Conservation (phyloP, 768 basidiomycete genomes). For the Phaeotremella fagi region DNA sequence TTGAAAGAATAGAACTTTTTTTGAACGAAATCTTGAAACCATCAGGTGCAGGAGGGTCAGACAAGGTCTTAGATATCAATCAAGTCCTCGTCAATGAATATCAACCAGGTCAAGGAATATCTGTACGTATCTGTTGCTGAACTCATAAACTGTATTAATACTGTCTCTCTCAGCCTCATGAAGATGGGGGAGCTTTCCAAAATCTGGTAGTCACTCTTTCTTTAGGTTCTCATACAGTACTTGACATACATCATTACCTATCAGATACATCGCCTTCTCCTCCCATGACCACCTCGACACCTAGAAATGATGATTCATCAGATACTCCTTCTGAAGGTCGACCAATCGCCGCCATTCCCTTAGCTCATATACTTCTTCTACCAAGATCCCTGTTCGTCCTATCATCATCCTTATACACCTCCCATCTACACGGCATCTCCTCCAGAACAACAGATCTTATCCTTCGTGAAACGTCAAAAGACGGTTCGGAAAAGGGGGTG, state of each 20-base stretch:
- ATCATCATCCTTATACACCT: slow-evolving; percentile 61
- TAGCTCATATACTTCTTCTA: slow-evolving; percentile 72
- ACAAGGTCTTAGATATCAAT: slow-evolving; percentile 58
- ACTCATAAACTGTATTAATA: no score
- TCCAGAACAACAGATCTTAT: slow-evolving; percentile 54
- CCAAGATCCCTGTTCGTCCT: slow-evolving; percentile 81
- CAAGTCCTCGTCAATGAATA: slow-evolving; percentile 93
- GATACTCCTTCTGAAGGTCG: slow-evolving; percentile 39
- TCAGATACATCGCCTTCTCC: slow-evolving; percentile 30
- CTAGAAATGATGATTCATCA: slow-evolving; percentile 4
- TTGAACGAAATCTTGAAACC: slow-evolving; percentile 65
- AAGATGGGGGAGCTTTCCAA: slow-evolving; percentile 83
- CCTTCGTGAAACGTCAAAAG: not conserved
- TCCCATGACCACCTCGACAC: slow-evolving; percentile 26
- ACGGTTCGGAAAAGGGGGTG: slow-evolving; percentile 37
- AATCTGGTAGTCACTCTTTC: slow-evolving; percentile 89
- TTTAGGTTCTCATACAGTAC: slow-evolving; percentile 72
- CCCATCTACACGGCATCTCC: slow-evolving; percentile 77
- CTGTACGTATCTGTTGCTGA: slow-evolving; percentile 65
- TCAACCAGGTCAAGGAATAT: slow-evolving; percentile 83
- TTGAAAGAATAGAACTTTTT: slow-evolving; percentile 59
- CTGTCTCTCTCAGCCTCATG: slow-evolving; percentile 66
- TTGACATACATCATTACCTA: slow-evolving; percentile 74
- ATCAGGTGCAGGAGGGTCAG: no score
- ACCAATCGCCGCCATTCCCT: slow-evolving; percentile 61